Base-by-base conservation (phyloP, 805 yeast species). In the Kodamaea kakaduensis region DNA sequence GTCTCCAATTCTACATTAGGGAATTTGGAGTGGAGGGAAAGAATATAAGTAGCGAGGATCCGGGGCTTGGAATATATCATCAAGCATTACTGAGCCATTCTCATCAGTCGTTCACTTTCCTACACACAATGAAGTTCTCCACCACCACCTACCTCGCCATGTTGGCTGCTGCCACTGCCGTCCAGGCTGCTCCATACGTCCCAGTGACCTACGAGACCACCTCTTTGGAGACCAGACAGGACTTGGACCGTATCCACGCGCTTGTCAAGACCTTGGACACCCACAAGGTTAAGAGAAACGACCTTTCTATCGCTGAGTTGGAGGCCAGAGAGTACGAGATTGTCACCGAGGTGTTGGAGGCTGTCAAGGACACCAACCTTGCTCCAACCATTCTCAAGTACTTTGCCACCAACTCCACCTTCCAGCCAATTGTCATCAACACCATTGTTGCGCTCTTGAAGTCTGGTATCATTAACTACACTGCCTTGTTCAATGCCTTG, bases 271-370 rank as follows among this genome's bases (percentile, higher is more conserved):
- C 50, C 12, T 46, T 61, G 25, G 46, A 54, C 12, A 33, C 38
- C 31, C 47, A 48, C 43, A 52, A 48, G 25, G 40, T 43, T 8
- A 63, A 61, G 47, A 52, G 70, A 45, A 61, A 56, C 26, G 54
- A 41, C 10, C 21, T 50, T n/a, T 14, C 36, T 25, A 32, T 32
- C 1, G 40, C 42, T 10, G 59, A 51, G 23, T 46, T 65, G 21
- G 35, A 49, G 29, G 59, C 58, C 34, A 52, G 71, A 52, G 70
- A 66, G 34, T 61, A 61, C 41, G 47, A 52, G 25, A 58, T 66
- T 38, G 70, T 66, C 20, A 66, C 71, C 32, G 50, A 59, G 29
- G 63, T 65, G 5, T 64, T 66, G 43, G 43, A 57, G 5, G 59
- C 64, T 17, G 47, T 66, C 17, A 58, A 64, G 36, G 54, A 61